Base-by-base conservation (phyloP, 2,329 filamentous ascomycete genomes). In the Orbilia ellipsospora region DNA sequence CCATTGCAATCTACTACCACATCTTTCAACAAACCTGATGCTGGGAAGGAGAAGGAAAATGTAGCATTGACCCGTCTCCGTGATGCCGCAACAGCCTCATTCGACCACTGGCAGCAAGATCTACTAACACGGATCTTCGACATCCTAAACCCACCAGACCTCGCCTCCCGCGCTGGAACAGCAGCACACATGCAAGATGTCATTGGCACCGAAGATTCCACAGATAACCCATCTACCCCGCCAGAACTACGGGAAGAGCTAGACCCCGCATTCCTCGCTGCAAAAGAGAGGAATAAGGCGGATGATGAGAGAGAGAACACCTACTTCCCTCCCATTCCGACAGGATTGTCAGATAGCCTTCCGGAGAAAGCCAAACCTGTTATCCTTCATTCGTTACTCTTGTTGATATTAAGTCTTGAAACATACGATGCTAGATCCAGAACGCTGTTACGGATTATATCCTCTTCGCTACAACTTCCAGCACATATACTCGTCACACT, bases 31-130 rank as follows among this genome's bases (percentile, higher is more conserved):
- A 79, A 77, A 56, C 69, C 75, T 77, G 23, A 23, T 23, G 31
- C 20, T n/a, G 28, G 48, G 18, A 6, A 80, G 8, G 6, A 48
- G 31, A 79, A 81, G 51, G 74, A 80, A n/a, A 79, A 80, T 23
- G 77, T 80, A 23, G 79, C 81, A 16, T 81, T 82, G 42, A 80
- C 82, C 42, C 81, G 82, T 79, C 82, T 93, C 79, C 93, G 89
- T 83, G 88, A 87, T 77, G 89, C 90, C 64, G 87, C 89, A 1
- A 81, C 96, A 4, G 83, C 86, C 5, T 89, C 90, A 80, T 96
- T 94, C 80, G 89, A 91, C 70, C 90, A 92, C 77, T 98, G 94
- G 94, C 88, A 92, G 79, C 86, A 88, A 4, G 85, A 85, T 12
- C 87, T 97, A 8, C 56, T 74, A 20, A 63, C 69, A 10, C 65